Percentiles rank a stretch among this genome's conserved stretches.
These are phyloP conservation scores for Wallacemonas sp. DNA, from an alignment of 208 protist genomes.

Conservation along the genomic window DNA sequence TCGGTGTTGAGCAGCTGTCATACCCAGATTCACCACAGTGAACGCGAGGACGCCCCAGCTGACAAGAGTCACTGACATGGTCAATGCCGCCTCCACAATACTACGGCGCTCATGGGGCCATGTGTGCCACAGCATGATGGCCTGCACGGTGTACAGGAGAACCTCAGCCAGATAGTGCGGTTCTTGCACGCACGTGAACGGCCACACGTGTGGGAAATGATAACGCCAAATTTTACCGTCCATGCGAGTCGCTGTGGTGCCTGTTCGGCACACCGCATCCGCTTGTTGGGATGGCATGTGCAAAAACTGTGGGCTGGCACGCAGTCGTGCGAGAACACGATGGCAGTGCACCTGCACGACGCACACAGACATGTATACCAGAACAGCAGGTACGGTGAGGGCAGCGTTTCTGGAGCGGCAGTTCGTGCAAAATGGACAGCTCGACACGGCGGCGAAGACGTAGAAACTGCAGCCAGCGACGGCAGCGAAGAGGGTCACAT, in stretches of 20 bases:
- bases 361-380: constrained; percentile 50
- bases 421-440: not conserved
- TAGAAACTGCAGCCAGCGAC: constrained; percentile 80
- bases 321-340: constrained; percentile 41
- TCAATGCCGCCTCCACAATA: too few relatives aligned
- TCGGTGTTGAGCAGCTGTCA: constrained; percentile 70
- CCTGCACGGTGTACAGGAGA: constrained; percentile 53
- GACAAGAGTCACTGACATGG: not conserved
- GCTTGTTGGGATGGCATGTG: too few relatives aligned
- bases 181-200: constrained; percentile 55
- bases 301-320: not conserved
- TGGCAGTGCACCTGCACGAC: constrained; percentile 56
- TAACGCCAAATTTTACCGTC: constrained; percentile 17
- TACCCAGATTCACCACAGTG: constrained; percentile 58
- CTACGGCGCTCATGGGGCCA: too few relatives aligned
- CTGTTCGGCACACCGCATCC: too few relatives aligned
- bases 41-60: constrained; percentile 47
- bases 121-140: constrained; percentile 13
- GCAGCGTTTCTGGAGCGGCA: not conserved
- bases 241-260: too few relatives aligned
- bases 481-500: constrained; percentile 67
- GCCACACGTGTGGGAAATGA: constrained; percentile 37
- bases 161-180: constrained; percentile 84
- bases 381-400: constrained; percentile 6
- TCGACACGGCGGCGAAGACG: constrained; percentile 56